Evolutionary conservation across 2,329 filamentous ascomycete genomes (phyloP).

Genomic region (Rhytidhysteron rufulum): DNA sequence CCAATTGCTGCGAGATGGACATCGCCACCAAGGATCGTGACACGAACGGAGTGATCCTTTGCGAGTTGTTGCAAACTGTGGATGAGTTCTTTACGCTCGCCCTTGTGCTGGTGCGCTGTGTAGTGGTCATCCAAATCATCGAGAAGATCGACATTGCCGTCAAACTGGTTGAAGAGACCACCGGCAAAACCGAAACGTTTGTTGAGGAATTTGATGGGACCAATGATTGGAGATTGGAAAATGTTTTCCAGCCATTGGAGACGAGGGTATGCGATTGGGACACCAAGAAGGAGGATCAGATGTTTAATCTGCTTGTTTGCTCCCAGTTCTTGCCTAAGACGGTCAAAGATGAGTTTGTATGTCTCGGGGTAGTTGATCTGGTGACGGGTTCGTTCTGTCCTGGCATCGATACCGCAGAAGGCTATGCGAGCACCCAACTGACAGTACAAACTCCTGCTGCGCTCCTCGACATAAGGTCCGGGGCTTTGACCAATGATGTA

Average conservation of each 20-base stretch:
- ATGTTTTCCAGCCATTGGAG: conserved; percentile 97
- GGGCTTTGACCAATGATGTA: conserved; percentile 76
- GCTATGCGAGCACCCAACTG: conserved; percentile 63
- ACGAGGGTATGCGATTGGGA: conserved; percentile 68
- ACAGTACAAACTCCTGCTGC: conserved; percentile 59
- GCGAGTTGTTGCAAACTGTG: conserved; percentile 59
- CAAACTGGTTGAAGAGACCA: conserved; percentile 87
- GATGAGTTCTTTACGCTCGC: conserved; percentile 73
- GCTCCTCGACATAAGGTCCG: conserved; percentile 63
- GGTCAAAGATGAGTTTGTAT: conserved; percentile 57
- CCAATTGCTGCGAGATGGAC: conserved; percentile 62
- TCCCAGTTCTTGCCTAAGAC: conserved; percentile 50
- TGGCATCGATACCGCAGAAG: conserved; percentile 57
- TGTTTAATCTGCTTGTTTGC: conserved; percentile 58
- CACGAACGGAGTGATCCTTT: conserved; percentile 52
- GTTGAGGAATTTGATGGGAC: conserved; percentile 83
- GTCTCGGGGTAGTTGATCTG: conserved; percentile 82
- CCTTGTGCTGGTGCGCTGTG: conserved; percentile 86
- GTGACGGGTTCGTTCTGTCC: conserved; percentile 77
- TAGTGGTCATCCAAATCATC: conserved; percentile 71
- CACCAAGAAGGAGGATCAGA: conserved; percentile 60
- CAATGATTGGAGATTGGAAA: conserved; percentile 79
- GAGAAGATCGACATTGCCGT: conserved; percentile 66
- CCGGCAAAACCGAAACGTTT: conserved; percentile 85
- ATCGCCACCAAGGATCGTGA: conserved; percentile 62